Base-by-base conservation (phyloP, 1,284 basidiomycete genomes). In the Afroboletus lepidellus region DNA sequence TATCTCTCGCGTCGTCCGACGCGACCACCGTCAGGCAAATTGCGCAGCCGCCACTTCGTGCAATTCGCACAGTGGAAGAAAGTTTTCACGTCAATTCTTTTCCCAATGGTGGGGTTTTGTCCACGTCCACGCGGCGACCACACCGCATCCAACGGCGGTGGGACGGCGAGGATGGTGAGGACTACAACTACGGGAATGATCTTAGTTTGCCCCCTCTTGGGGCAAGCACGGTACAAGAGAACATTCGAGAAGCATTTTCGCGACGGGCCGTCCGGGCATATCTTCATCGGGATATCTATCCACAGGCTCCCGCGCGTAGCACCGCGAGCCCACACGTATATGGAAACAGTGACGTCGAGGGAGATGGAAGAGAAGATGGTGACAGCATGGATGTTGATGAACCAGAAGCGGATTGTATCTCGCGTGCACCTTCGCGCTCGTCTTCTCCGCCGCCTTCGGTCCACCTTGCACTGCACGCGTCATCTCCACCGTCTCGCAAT, bases 201-300 rank as follows among this genome's bases (percentile, higher is more conserved):
- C 73, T 81, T 6, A 71, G 81, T 21, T 78, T 83, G 24, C 81
- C 82, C 2, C 74, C 77, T 2, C 67, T 82, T 18, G 84, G 81
- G 23, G 81, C 84, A 56, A 74, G 70, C n/a, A 70, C 72, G 25
- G 75, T 82, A n/a, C 84, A 85, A 63, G 75, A 77, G 56, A 80
- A 83, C 56, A 78, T 86, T 30, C 75, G 81, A 57, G 75, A 78
- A 38, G 67, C 84, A 42, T 70, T 87, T 50, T 75, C 76, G 23
- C 69, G 73, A 11, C 80, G 80, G 58, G 74, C 73, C 41, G 63
- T 75, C 8, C 64, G 69, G n/a, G 61, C 70, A 41, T 68, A 74
- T 58, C 57, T 65, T 53, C 58, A 59, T 57, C 58, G 69, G 48
- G 61, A 58, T 23, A 36, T 61, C 41, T 55, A 56, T 53, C 48